These are phyloP conservation scores for Fusarium lateritium DNA, from an alignment of 2,329 filamentous ascomycete genomes.

Conservation along the genomic window DNA sequence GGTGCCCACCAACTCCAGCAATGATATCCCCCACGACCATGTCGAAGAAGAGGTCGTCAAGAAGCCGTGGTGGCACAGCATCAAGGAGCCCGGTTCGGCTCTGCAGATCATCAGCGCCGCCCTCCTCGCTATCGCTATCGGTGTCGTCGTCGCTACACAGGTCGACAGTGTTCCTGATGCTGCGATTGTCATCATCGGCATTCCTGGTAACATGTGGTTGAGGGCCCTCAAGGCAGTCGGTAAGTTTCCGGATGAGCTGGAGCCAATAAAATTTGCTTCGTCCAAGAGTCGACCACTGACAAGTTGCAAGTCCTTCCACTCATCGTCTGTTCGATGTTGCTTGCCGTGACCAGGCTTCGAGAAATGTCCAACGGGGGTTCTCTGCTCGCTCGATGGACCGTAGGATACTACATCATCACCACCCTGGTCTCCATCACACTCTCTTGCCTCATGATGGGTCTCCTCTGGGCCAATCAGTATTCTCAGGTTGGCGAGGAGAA, in stretches of 20 bases:
- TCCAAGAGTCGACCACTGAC: conserved; percentile 7
- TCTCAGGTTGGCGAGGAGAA: conserved; percentile 52
- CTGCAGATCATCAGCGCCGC: conserved; percentile 66
- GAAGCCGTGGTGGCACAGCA: conserved; percentile 55
- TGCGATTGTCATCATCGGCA: conserved; percentile 59
- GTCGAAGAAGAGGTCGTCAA: conserved; percentile 44
- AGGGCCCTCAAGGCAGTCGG: conserved; percentile 64
- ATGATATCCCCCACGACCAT: conserved; percentile 22
- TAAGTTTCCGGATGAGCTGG: conserved; percentile 45
- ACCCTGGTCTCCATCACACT: conserved; percentile 65
- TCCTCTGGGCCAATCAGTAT: conserved; percentile 65
- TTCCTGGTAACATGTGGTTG: conserved; percentile 66
- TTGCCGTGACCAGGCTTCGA: conserved; percentile 64
- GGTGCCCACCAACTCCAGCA: conserved; percentile 40
- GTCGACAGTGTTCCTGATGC: conserved; percentile 61
- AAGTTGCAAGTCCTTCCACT: conserved; percentile 61
- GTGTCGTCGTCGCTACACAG: conserved; percentile 60
- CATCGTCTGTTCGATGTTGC: conserved; percentile 67
- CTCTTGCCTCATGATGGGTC: conserved; percentile 61
- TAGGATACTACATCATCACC: conserved; percentile 65
- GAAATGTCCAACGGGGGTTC: conserved; percentile 61
- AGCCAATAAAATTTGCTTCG: neutral
- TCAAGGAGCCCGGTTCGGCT: conserved; percentile 61
- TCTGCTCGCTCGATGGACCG: conserved; percentile 63
- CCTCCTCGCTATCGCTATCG: conserved; percentile 64